Conservation (phyloP, 352 stramenopile genomes). For the Phytopythium boreale region DNA sequence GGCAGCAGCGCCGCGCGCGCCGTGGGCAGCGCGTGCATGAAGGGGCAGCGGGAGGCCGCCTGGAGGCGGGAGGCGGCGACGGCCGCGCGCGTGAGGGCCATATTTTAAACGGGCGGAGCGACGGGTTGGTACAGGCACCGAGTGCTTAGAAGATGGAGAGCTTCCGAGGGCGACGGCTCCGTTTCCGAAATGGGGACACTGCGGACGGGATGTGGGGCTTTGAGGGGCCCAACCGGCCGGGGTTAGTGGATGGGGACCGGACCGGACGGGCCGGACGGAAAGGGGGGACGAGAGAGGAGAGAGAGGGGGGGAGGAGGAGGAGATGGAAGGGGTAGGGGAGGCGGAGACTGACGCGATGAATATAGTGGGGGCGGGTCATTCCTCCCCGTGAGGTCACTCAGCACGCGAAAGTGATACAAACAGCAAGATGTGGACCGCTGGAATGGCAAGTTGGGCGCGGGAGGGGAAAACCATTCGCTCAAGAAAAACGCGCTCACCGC, state of each 20-base stretch:
- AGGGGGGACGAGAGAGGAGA: not conserved
- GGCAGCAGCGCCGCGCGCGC: constrained; percentile 72
- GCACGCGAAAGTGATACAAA: constrained; percentile 10
- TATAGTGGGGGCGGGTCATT: constrained; percentile 10
- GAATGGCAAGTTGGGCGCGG: constrained; percentile 1
- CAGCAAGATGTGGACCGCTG: constrained; percentile 5
- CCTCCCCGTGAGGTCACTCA: constrained; percentile 9
- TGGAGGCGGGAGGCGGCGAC: constrained; percentile 68
- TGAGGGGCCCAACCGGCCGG: not conserved
- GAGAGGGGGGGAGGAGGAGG: constrained; percentile 1
- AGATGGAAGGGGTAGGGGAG: not conserved
- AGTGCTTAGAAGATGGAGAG: not conserved
- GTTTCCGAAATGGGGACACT: not conserved
- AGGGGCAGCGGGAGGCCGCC: constrained; percentile 73
- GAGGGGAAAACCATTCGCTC: constrained; percentile 22
- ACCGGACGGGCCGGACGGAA: too few relatives aligned
- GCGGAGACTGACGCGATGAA: not conserved
- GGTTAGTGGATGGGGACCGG: too few relatives aligned
- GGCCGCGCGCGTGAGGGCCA: constrained; percentile 70
- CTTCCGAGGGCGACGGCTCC: not conserved
- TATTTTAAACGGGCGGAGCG: constrained; percentile 11
- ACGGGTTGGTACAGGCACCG: constrained; percentile 10
- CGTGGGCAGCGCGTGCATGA: constrained; percentile 79
- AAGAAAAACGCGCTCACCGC: constrained; percentile 22
- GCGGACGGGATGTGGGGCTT: not conserved